Base-by-base conservation (phyloP, 2,329 filamentous ascomycete genomes). In the Fusarium begoniae region DNA sequence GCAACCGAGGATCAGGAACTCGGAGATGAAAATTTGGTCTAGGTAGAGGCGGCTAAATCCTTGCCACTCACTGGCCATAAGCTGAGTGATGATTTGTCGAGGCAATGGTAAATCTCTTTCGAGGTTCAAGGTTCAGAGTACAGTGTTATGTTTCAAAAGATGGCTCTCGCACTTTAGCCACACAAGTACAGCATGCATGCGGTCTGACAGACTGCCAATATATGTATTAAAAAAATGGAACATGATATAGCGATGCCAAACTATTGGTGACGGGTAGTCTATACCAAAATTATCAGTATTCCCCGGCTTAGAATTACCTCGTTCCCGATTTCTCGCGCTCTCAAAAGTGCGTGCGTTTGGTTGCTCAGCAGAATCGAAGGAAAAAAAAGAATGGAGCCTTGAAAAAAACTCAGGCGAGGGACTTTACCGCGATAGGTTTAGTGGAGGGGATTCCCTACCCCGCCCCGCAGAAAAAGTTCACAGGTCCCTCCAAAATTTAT, bases 401-500 rank as follows among this genome's bases (percentile, higher is more conserved):
- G 74, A 77, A 79, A 79, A 77, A 79, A 79, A 77, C 70, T 79
- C 78, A 80, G 78, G 78, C 77, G 75, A 79, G 61, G 4, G 44
- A 45, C 77, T 50, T 70, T 60, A 35, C 76, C 62, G 12, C 48
- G 59, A 69, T 40, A 24, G 62, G 75, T 13, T 69, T 80, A 79
- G 77, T 63, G 75, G 73, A 77, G 73, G 77, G 73, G 73, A 79
- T 75, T 40, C 73, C 70, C 60, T 50, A 66, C 70, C 74, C 75
- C 77, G 70, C 70, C 59, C 67, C 76, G 75, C 74, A 79, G 78
- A 79, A 81, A 82, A 82, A 80, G 78, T 79, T 79, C 73, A 77
- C 76, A 77, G 75, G 76, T 70, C 74, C 75, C 77, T 74, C 75
- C 73, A 79, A 80, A 81, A 79, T 79, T 79, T 78, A 73, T 75